A percentile compares a stretch with the other conserved stretches of the same genome.
Evolutionary conservation across 2,329 filamentous ascomycete species (phyloP).

Genomic region (Ascochyta clinopodiicola): DNA sequence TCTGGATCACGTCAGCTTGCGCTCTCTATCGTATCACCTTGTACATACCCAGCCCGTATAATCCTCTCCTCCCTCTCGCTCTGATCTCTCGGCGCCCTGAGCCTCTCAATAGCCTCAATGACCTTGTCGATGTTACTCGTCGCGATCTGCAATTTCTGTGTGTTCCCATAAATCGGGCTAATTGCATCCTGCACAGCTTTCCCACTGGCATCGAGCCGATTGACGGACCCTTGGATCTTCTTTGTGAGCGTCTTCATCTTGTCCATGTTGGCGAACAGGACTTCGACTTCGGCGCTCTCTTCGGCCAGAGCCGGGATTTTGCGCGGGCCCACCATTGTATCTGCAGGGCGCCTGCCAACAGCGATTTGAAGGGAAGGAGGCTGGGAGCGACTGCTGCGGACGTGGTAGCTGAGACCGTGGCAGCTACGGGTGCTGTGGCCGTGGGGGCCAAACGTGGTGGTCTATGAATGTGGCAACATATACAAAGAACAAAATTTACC

Average conservation of each 20-base stretch:
- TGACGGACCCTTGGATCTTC: conserved; percentile 90
- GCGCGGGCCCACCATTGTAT: conserved; percentile 60
- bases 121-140: conserved; percentile 89
- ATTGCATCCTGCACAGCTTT: conserved; percentile 92
- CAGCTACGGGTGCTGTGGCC: neutral
- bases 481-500: conserved; percentile 5
- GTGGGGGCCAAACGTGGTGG: neutral
- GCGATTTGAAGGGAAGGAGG: conserved; percentile 12
- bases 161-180: conserved; percentile 90
- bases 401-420: conserved; percentile 1
- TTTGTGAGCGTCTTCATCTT: conserved; percentile 94
- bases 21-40: neutral
- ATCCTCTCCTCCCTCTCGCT: conserved; percentile 91
- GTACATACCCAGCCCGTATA: conserved; percentile 74
- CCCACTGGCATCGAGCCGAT: conserved; percentile 83
- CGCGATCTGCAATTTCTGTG: conserved; percentile 84
- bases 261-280: conserved; percentile 74
- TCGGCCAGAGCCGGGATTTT: conserved; percentile 65
- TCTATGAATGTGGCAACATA: conserved; percentile 10
- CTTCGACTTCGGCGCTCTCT: conserved; percentile 72
- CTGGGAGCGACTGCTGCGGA: neutral
- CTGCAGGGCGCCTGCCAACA: conserved; percentile 31
- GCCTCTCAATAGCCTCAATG: conserved; percentile 82
- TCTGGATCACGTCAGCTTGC: conserved; percentile 4
- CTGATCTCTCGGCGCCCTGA: conserved; percentile 90